Evolutionary conservation across 2,329 filamentous ascomycete species (phyloP), one percentile per base, ranked within the genome.

Genomic region (Epicoccum sorghinum): DNA sequence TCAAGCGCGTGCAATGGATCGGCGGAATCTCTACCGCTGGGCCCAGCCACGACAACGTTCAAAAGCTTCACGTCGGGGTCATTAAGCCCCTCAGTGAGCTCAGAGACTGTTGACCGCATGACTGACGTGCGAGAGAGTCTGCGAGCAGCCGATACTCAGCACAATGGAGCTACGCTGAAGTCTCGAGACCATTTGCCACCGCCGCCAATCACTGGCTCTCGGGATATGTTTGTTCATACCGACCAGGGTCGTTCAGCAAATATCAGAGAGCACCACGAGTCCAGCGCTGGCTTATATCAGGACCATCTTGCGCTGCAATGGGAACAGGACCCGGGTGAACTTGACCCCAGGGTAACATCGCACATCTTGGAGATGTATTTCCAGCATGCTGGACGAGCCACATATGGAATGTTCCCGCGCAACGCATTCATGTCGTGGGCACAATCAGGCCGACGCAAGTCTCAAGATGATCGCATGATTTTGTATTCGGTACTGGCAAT

Each of bases 401-500:
- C 80, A 9, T 84, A 83, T 61, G 77, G 78, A 55, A 81, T 87
- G 58, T 84, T 86, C 53, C 84, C 85, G 2, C 76, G 78, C 32
- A 69, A 75, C 35, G 75, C 78, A 8, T 87, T 88, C 59, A 72
- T 79, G 24, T 64, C 74, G 22, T 88, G 86, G 86, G 71, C 84
- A 30, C 76, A 77, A 44, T 77, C 75, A 12, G 73, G 69, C 33
- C 68, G 65, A n/a, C 71, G 77, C 9, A 85, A 84, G 61, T 80
- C 77, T 12, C 70, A 75, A 18, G 78, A 82, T 36, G 84, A 87
- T 63, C 75, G 82, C 36, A 85, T 86, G 81, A 74, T 87, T 3
- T 72, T 88, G 8, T 86, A 88, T 65, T 79, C 82, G 1, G 79
- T 87, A 61, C 77, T 88, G 56, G 80, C 84, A 1, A 66, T 86